These are phyloP conservation scores for Lactarius vividus DNA, from an alignment of 768 basidiomycete species.

Conservation along the genomic window DNA sequence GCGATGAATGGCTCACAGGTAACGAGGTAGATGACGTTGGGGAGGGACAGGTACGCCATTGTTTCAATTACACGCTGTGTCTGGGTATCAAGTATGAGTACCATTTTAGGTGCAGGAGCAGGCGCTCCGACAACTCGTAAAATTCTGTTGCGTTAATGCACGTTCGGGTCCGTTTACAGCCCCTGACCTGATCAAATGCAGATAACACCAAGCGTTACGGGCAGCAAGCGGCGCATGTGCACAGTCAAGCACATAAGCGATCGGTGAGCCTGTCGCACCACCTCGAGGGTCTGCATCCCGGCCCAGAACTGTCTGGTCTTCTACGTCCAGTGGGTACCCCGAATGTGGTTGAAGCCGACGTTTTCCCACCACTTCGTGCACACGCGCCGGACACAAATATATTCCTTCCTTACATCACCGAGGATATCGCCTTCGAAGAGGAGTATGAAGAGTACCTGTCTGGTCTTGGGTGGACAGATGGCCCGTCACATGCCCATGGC, in stretches of 20 bases:
- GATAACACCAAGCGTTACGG: slow-evolving; percentile 93
- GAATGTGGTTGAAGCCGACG: slow-evolving; percentile 79
- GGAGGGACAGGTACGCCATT: slow-evolving; percentile 76
- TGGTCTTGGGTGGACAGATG: slow-evolving; percentile 76
- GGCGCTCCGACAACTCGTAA: slow-evolving; percentile 88
- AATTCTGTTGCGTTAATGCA: slow-evolving; percentile 72
- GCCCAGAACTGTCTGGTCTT: slow-evolving; percentile 70
- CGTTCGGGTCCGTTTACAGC: slow-evolving; percentile 9
- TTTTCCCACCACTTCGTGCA: slow-evolving; percentile 91
- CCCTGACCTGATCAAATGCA: slow-evolving; percentile 34
- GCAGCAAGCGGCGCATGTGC: slow-evolving; percentile 46
- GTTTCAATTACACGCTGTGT: slow-evolving; percentile 12
- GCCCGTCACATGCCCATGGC: slow-evolving; percentile 39
- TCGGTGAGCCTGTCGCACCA: slow-evolving; percentile 83
- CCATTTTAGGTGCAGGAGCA: slow-evolving; percentile 82
- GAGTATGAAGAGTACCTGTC: slow-evolving; percentile 96
- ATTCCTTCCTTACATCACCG: slow-evolving; percentile 88
- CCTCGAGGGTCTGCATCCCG: slow-evolving; percentile 71
- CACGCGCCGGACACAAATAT: slow-evolving; percentile 80
- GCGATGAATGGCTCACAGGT: slow-evolving; percentile 97
- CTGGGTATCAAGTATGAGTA: slow-evolving; percentile 6
- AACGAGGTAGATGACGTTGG: slow-evolving; percentile 87
- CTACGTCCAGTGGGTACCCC: slow-evolving; percentile 75
- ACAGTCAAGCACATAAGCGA: slow-evolving; percentile 66
- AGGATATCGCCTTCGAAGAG: slow-evolving; percentile 92